Evolutionary conservation across 805 yeast species (phyloP).

Genomic region (Suhomyces emberorum): DNA sequence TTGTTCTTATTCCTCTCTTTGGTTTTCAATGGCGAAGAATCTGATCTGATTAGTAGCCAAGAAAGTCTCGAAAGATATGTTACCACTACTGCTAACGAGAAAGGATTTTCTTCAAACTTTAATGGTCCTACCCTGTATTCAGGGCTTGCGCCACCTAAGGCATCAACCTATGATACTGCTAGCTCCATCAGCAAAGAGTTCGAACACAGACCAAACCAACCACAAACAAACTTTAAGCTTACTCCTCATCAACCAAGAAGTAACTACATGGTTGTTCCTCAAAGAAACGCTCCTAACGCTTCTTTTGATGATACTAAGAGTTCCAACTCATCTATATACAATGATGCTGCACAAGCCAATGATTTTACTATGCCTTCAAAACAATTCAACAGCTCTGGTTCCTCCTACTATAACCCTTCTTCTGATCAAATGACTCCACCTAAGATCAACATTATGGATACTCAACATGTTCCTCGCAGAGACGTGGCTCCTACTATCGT

Average conservation of each 20-base stretch:
- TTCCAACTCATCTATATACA: constrained; percentile 24
- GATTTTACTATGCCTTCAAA: constrained; percentile 26
- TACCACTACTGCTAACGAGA: not conserved
- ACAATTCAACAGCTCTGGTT: constrained; percentile 1
- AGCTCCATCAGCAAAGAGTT: constrained; percentile 18
- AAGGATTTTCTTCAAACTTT: constrained; percentile 3
- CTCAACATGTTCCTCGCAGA: constrained; percentile 30
- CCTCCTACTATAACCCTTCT: constrained; percentile 6
- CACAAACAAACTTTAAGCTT: not conserved
- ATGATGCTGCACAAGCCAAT: constrained; percentile 31
- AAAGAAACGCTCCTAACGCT: not conserved
- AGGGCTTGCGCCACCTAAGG: constrained; percentile 7
- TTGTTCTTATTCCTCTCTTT: constrained; percentile 41
- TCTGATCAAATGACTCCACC: constrained; percentile 2
- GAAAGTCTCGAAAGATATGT: constrained; percentile 1
- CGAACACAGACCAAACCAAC: constrained; percentile 15
- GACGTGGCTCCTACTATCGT: constrained; percentile 26
- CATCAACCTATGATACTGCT: constrained; percentile 1
- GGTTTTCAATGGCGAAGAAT: constrained; percentile 2
- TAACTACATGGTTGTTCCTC: not conserved
- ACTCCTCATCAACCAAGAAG: constrained; percentile 5
- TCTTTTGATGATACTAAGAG: not conserved
- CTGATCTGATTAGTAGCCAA: not conserved
- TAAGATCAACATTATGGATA: constrained; percentile 24
- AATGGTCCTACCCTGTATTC: constrained; percentile 2